Evolutionary conservation across 371 early-diverging fungal genomes (phyloP).

Genomic region (Zychaea mexicana): DNA sequence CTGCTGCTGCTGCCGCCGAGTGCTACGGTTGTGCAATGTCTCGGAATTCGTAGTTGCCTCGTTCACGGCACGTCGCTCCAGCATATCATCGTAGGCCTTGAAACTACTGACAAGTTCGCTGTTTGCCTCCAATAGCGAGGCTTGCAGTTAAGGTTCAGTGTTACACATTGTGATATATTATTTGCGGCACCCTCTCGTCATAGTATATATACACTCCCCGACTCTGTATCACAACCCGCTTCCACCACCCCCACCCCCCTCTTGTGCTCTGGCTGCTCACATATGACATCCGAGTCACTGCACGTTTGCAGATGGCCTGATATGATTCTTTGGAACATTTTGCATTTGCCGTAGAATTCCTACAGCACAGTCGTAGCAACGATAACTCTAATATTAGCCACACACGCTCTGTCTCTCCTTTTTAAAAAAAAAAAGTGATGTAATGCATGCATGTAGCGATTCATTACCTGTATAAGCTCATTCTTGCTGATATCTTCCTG

Average conservation of each 20-base stretch:
- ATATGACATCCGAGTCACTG: conserved; percentile 41
- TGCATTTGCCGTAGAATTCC: conserved; percentile 50
- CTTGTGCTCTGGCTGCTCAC: conserved; percentile 20
- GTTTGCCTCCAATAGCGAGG: conserved; percentile 44
- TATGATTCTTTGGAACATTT: conserved; percentile 34
- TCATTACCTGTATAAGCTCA: conserved; percentile 41
- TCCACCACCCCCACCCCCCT: background rate
- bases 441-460: background rate
- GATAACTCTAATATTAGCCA: background rate
- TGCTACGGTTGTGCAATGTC: conserved; percentile 32
- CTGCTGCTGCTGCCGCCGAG: conserved; percentile 22
- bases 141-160: conserved; percentile 22
- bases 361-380: no score
- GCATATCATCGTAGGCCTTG: conserved; percentile 55
- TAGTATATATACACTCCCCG: background rate
- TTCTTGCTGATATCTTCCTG: conserved; percentile 50
- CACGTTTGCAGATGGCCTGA: conserved; percentile 35
- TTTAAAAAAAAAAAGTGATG: background rate
- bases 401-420: background rate
- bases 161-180: conserved; percentile 11
- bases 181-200: background rate
- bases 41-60: conserved; percentile 42
- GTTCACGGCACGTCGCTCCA: conserved; percentile 41
- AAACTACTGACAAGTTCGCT: conserved; percentile 44
- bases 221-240: background rate